Conservation (phyloP, 495 filamentous ascomycete genomes). For the Hypomontagnella monticulosa region DNA sequence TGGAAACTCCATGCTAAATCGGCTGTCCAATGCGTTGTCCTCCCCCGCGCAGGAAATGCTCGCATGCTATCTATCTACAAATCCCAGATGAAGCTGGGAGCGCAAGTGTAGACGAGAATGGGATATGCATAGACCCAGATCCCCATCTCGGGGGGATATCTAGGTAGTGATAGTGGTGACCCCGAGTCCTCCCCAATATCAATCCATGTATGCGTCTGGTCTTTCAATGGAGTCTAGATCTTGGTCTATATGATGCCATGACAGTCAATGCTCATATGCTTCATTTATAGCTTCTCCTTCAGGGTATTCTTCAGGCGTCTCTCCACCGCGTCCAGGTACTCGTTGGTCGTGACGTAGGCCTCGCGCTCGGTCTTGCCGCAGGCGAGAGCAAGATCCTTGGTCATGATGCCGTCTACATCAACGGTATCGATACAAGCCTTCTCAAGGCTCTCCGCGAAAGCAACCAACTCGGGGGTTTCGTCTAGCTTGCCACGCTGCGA, state of each 20-base stretch:
- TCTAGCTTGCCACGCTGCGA: constrained; percentile 91
- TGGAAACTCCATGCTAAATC: not conserved
- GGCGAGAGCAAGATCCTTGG: constrained; percentile 93
- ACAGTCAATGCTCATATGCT: constrained; percentile 1
- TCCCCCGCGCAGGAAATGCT: constrained; percentile 13
- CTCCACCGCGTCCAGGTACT: constrained; percentile 92
- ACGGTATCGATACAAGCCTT: constrained; percentile 94
- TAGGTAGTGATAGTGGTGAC: not conserved
- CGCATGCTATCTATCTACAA: constrained; percentile 20
- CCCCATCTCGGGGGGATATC: not conserved
- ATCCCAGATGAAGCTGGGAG: constrained; percentile 1
- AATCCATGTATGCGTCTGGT: not conserved
- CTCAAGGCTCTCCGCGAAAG: constrained; percentile 91
- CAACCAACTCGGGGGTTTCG: constrained; percentile 83
- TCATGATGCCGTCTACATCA: constrained; percentile 95
- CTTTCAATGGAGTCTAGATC: constrained; percentile 11
- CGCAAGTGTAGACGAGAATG: not conserved
- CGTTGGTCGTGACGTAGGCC: constrained; percentile 87
- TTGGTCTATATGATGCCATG: constrained; percentile 17
- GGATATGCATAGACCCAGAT: not conserved
- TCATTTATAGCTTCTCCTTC: constrained; percentile 61
- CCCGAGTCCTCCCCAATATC: too few relatives aligned
- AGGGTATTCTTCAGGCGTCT: constrained; percentile 73
- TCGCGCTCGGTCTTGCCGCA: constrained; percentile 84
- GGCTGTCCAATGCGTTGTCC: constrained; percentile 4